Evolutionary conservation across 2,329 filamentous ascomycete species (phyloP).

Genomic region (Aspergillus thermomutatus): DNA sequence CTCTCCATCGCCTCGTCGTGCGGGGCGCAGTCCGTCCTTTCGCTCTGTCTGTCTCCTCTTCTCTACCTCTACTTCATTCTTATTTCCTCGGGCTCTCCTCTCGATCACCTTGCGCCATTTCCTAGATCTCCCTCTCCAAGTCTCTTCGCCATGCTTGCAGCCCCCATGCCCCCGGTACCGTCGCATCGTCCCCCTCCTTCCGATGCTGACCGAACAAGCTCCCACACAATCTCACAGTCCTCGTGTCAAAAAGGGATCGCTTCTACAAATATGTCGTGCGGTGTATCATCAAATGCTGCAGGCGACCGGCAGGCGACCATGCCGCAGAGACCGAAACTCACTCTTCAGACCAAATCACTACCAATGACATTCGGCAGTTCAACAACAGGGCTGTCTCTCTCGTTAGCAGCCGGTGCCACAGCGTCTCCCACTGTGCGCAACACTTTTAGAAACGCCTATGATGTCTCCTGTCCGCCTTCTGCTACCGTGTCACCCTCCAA

Average conservation of each 20-base stretch:
- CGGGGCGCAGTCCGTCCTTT: neutral
- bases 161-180: conserved; percentile 20
- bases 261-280: conserved; percentile 13
- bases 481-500: conserved; percentile 36
- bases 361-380: conserved; percentile 53
- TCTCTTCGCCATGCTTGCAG: conserved; percentile 19
- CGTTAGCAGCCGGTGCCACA: conserved; percentile 45
- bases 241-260: neutral
- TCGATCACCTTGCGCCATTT: neutral
- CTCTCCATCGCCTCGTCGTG: neutral
- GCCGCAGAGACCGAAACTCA: conserved; percentile 54
- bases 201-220: conserved; percentile 3
- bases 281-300: conserved; percentile 10
- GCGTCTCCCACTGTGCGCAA: conserved; percentile 60
- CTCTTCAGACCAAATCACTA: conserved; percentile 55
- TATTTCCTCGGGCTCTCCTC: neutral
- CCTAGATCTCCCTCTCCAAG: neutral
- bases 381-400: conserved; percentile 51
- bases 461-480: conserved; percentile 39
- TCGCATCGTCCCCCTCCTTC: conserved; percentile 10
- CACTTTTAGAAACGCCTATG: conserved; percentile 60
- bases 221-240: conserved; percentile 2
- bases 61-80: neutral
- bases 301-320: conserved; percentile 12
- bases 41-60: neutral